phyloP scores from a whole-genome alignment of 1,284 basidiomycete genomes.

The Fomitiporia mediterranea region DNA sequence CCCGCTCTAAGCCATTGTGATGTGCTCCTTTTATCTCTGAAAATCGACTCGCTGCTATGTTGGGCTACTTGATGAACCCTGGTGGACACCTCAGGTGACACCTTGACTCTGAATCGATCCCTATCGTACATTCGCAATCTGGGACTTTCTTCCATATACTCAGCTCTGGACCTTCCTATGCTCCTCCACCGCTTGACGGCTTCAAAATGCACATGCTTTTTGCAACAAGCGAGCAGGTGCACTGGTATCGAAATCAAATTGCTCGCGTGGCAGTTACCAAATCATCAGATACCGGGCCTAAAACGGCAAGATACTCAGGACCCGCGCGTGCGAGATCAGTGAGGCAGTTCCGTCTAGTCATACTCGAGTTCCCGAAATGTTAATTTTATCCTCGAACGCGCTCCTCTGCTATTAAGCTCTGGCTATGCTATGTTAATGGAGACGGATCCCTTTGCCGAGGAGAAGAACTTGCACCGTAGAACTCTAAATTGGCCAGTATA shows the following conservation, averaged over 20 bases:
- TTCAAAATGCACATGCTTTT: too few relatives aligned
- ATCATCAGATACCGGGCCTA: background rate
- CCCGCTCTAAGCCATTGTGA: too few relatives aligned
- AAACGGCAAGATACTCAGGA: background rate
- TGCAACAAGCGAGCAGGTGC: background rate
- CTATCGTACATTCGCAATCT: background rate
- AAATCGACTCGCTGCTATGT: too few relatives aligned
- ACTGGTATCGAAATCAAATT: background rate
- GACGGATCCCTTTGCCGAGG: too few relatives aligned
- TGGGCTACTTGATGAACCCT: too few relatives aligned
- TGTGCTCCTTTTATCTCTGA: too few relatives aligned
- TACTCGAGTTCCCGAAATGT: background rate
- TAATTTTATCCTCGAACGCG: slow-evolving; percentile 4
- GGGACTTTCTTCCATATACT: too few relatives aligned
- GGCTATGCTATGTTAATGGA: background rate
- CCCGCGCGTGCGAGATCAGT: background rate
- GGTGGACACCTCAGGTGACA: too few relatives aligned
- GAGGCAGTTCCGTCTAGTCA: slow-evolving; percentile 9
- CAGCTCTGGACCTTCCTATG: too few relatives aligned
- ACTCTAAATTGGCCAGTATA: background rate
- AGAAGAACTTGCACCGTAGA: background rate
- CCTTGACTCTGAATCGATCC: background rate
- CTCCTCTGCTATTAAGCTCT: slow-evolving; percentile 7
- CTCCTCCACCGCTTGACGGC: too few relatives aligned
- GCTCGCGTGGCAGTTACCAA: slow-evolving; percentile 1